phyloP scores from a whole-genome alignment of 2,329 filamentous ascomycete genomes.

The Conoideocrella luteorostrata region DNA sequence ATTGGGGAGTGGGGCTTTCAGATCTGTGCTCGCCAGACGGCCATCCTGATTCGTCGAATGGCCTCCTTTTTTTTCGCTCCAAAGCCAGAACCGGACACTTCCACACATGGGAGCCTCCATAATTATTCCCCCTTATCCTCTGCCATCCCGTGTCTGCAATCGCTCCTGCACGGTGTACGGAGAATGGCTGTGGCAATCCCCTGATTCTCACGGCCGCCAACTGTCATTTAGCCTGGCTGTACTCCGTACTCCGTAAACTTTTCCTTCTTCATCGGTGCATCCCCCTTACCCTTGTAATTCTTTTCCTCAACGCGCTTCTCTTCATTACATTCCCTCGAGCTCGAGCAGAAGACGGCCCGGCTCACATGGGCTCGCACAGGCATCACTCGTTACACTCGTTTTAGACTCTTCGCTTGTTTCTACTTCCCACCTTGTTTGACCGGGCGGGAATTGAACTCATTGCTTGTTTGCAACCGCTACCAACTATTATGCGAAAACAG shows the following conservation, averaged over 20 bases:
- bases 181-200: background rate
- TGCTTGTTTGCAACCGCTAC: background rate
- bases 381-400: conserved; percentile 18
- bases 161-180: background rate
- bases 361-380: conserved; percentile 14
- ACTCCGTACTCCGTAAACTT: background rate
- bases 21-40: no score
- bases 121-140: background rate
- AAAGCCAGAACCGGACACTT: no score
- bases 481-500: conserved; percentile 54
- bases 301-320: background rate
- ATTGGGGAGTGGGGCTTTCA: no score
- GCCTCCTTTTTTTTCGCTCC: no score
- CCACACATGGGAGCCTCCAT: no score
- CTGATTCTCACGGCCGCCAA: background rate
- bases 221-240: background rate
- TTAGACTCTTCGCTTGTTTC: conserved; percentile 11
- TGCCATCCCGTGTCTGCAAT: background rate
- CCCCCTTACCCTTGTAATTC: background rate
- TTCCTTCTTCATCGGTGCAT: background rate
- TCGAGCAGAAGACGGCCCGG: background rate
- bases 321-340: conserved; percentile 1
- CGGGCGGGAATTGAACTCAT: background rate
- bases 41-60: no score
- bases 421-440: background rate